These are phyloP conservation scores for Helotiales sp. DNA, from an alignment of 2,329 filamentous ascomycete species.

Conservation along the genomic window DNA sequence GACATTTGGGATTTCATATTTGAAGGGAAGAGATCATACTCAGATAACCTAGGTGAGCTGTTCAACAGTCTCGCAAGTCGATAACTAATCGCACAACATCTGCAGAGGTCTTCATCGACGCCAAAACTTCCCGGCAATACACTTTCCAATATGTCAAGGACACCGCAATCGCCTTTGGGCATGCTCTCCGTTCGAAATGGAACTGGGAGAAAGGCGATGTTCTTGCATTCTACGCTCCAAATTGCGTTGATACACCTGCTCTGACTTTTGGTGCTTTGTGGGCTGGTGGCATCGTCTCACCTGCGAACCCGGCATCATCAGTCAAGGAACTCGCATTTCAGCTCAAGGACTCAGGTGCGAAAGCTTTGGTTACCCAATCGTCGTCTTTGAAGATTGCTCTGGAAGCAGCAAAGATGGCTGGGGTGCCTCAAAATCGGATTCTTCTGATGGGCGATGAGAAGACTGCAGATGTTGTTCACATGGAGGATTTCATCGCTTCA, in stretches of 20 bases:
- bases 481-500: slow-evolving; percentile 18
- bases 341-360: slow-evolving; percentile 75
- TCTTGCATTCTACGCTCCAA: slow-evolving; percentile 79
- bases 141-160: slow-evolving; percentile 69
- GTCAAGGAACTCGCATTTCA: slow-evolving; percentile 83
- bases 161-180: slow-evolving; percentile 74
- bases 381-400: slow-evolving; percentile 66
- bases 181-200: slow-evolving; percentile 73
- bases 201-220: slow-evolving; percentile 82
- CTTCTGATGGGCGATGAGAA: slow-evolving; percentile 73
- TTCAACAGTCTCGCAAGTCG: background rate
- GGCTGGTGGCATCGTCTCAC: slow-evolving; percentile 80
- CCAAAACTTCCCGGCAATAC: slow-evolving; percentile 67
- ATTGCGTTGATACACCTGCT: slow-evolving; percentile 79
- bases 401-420: slow-evolving; percentile 69
- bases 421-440: slow-evolving; percentile 72
- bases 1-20: slow-evolving; percentile 82
- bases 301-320: slow-evolving; percentile 85
- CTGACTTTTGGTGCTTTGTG: slow-evolving; percentile 79
- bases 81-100: background rate
- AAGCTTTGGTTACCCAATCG: slow-evolving; percentile 74
- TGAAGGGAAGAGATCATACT: slow-evolving; percentile 65
- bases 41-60: slow-evolving; percentile 70
- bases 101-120: slow-evolving; percentile 39
- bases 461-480: slow-evolving; percentile 39